Conservation (phyloP, 305 asterid genomes). For the Withania somnifera region DNA sequence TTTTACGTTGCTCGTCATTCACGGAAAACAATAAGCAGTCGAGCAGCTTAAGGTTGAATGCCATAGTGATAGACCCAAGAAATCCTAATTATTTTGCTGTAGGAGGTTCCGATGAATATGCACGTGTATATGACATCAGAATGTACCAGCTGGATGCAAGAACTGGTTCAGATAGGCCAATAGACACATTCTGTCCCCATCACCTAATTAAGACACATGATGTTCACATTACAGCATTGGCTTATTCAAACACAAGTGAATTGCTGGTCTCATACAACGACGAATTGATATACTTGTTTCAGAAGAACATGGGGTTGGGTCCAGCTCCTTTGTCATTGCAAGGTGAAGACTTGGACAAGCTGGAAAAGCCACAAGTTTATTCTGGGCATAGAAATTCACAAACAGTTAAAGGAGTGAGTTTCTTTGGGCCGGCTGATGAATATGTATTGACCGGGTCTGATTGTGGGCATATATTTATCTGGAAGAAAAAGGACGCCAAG, state of each 20-base stretch:
- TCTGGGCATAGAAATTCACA: constrained; percentile 67
- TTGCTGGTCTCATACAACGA: constrained; percentile 68
- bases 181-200: constrained; percentile 44
- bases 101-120: constrained; percentile 69
- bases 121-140: constrained; percentile 71
- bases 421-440: constrained; percentile 71
- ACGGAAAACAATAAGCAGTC: constrained; percentile 26
- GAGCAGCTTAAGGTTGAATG: constrained; percentile 41
- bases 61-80: constrained; percentile 63
- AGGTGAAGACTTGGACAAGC: constrained; percentile 16
- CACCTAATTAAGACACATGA: constrained; percentile 41
- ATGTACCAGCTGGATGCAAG: constrained; percentile 35
- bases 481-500: constrained; percentile 62
- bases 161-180: constrained; percentile 31
- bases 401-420: constrained; percentile 73
- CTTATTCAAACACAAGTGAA: constrained; percentile 60
- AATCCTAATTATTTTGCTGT: constrained; percentile 65
- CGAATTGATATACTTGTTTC: constrained; percentile 67
- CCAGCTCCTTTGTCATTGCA: constrained; percentile 30
- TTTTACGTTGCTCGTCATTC: constrained; percentile 45
- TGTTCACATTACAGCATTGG: constrained; percentile 55
- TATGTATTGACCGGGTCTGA: constrained; percentile 73
- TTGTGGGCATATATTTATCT: constrained; percentile 69
- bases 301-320: constrained; percentile 52
- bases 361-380: constrained; percentile 36